Evolutionary conservation across 768 basidiomycete genomes (phyloP).

Genomic region (Agrocybe pediades): DNA sequence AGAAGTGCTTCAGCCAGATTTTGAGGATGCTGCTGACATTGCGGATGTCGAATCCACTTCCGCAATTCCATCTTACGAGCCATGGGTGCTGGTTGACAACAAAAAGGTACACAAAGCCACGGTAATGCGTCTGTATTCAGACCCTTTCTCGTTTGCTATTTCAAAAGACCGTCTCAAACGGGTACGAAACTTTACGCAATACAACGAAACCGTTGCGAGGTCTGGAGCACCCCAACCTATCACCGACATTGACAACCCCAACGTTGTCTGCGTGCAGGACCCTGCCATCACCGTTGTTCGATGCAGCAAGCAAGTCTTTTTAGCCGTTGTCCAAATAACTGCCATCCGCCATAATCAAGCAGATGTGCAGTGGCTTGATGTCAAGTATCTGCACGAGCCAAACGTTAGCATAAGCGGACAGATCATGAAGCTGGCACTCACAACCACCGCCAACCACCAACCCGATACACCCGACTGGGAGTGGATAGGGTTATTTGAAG

Average conservation of each 20-base stretch:
- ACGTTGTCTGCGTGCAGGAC: slow-evolving; percentile 1
- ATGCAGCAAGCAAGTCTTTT: slow-evolving; percentile 3
- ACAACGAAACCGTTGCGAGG: slow-evolving; percentile 8
- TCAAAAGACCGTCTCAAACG: slow-evolving; percentile 16
- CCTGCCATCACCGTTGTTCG: slow-evolving; percentile 7
- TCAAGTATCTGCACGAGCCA: slow-evolving; percentile 2
- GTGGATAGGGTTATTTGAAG: slow-evolving; percentile 12
- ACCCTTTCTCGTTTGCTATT: slow-evolving; percentile 2
- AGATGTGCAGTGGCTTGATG: background rate
- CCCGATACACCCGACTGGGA: slow-evolving; percentile 13
- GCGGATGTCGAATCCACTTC: background rate
- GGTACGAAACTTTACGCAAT: slow-evolving; percentile 8
- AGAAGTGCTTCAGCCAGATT: too few species aligned
- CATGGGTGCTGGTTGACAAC: slow-evolving; percentile 3
- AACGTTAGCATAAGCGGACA: slow-evolving; percentile 7
- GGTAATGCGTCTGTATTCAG: slow-evolving; percentile 8
- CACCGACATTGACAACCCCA: too few species aligned
- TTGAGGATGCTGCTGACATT: too few species aligned
- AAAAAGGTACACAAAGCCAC: slow-evolving; percentile 16
- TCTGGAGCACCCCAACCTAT: too few species aligned
- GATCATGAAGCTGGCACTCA: slow-evolving; percentile 10
- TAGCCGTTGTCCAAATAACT: slow-evolving; percentile 11
- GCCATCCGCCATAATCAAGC: slow-evolving; percentile 1
- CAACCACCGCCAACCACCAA: background rate
- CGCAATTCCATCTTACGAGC: background rate